phyloP scores from a whole-genome alignment of 1,284 basidiomycete genomes.

The Naganishia sp. region DNA sequence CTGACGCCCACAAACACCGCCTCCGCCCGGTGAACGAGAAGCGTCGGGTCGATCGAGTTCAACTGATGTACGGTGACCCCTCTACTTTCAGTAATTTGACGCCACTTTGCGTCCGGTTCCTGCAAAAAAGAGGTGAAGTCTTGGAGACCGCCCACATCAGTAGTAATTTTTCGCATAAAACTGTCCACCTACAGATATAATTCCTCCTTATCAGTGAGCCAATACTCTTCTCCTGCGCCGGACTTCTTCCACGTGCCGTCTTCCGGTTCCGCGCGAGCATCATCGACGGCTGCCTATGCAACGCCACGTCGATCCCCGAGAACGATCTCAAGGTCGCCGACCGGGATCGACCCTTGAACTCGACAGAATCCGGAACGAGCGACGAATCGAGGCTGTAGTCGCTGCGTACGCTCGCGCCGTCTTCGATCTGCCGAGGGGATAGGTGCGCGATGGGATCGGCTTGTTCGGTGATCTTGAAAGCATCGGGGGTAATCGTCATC shows the following conservation, averaged over 20 bases:
- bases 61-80: slow-evolving; percentile 94
- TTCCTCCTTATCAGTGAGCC: slow-evolving; percentile 81
- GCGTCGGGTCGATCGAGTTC: slow-evolving; percentile 94
- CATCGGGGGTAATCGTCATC: background rate
- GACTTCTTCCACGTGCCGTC: slow-evolving; percentile 58
- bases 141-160: slow-evolving; percentile 23
- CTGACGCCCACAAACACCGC: slow-evolving; percentile 96
- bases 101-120: slow-evolving; percentile 99
- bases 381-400: slow-evolving; percentile 33
- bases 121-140: slow-evolving; percentile 94
- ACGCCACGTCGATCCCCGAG: slow-evolving; percentile 24
- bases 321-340: slow-evolving; percentile 14
- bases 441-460: background rate
- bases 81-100: slow-evolving; percentile 72
- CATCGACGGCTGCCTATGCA: slow-evolving; percentile 15
- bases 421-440: slow-evolving; percentile 30
- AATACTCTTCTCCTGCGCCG: slow-evolving; percentile 73
- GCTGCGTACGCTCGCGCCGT: slow-evolving; percentile 38
- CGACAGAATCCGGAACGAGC: slow-evolving; percentile 32
- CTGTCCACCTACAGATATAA: slow-evolving; percentile 68
- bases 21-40: slow-evolving; percentile 94
- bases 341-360: slow-evolving; percentile 20
- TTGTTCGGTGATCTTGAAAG: background rate
- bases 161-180: background rate
- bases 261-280: slow-evolving; percentile 9